phyloP scores from a whole-genome alignment of 148 eudicot species.

The Limonium bicolor region DNA sequence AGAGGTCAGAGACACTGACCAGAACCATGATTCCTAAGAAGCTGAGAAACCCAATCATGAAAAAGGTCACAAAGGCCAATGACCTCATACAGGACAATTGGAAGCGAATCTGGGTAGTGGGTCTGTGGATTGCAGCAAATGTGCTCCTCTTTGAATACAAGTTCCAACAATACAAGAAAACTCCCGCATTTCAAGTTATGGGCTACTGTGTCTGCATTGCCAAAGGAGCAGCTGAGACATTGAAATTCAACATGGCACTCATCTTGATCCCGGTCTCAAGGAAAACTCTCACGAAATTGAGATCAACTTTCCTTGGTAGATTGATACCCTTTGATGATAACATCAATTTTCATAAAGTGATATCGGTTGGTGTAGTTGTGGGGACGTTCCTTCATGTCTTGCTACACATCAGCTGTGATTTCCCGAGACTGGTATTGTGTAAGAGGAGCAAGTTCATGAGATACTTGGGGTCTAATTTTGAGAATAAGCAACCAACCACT shows the following conservation, averaged over 20 bases:
- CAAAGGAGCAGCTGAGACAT: constrained; percentile 80
- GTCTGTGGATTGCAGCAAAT: constrained; percentile 43
- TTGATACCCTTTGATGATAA: constrained; percentile 78
- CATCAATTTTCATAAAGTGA: constrained; percentile 84
- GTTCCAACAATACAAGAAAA: constrained; percentile 20
- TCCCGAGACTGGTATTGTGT: constrained; percentile 32
- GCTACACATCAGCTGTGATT: constrained; percentile 46
- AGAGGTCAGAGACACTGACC: constrained; percentile 41
- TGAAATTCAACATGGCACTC: constrained; percentile 90
- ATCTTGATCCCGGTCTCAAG: constrained; percentile 85
- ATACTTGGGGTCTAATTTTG: constrained; percentile 37
- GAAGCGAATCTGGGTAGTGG: constrained; percentile 54
- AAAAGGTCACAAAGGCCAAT: constrained; percentile 22
- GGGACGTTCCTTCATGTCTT: constrained; percentile 45
- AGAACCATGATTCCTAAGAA: constrained; percentile 67
- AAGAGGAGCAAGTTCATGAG: constrained; percentile 20
- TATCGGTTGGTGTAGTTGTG: constrained; percentile 43
- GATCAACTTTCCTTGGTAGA: constrained; percentile 55
- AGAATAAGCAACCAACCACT: constrained; percentile 43
- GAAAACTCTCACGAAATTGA: constrained; percentile 64
- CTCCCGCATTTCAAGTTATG: constrained; percentile 34
- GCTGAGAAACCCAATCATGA: constrained; percentile 44
- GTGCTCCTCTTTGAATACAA: constrained; percentile 45
- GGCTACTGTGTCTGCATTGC: constrained; percentile 82
- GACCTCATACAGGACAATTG: constrained; percentile 67